Evolutionary conservation across 345 rosid species (phyloP), one percentile per base, ranked within the genome.

Genomic region (Litchi chinensis): DNA sequence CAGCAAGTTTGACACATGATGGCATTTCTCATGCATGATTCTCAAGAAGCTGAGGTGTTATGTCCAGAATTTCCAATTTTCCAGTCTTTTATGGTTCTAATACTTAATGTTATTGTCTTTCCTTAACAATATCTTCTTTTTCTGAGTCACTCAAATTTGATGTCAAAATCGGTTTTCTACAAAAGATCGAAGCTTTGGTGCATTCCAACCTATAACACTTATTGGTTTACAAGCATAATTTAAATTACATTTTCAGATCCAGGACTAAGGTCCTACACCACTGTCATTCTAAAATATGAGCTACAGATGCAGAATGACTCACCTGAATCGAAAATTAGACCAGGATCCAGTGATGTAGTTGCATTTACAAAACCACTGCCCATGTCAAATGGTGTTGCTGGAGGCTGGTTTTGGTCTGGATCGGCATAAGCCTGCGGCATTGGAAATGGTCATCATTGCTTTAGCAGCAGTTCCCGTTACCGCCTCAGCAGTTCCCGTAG

Each of bases 301-400:
- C 62, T 44, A 22, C 13, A 59, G 64, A 50, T 12, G 63, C 60
- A 46, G 70, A 26, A 57, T 43, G 82, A 79, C 98, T 93, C 83
- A 73, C 98, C n/a, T n/a, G n/a, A n/a, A n/a, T n/a, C n/a, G n/a
- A n/a, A n/a, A n/a, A n/a, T n/a, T n/a, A n/a, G n/a, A n/a, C n/a
- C 98, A 0, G 99, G 98, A 83, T 96, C 90, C 74, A 96, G 90
- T 77, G 99, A 92, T 10, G 87, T 91, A 5, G 97, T 93, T 76
- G 97, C 97, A 83, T 94, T 94, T 66, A 91, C 98, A 83, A 92
- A 94, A 56, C 98, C 99, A 71, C 89, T 91, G 62, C 99, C 99
- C 98, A 92, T 91, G 85, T 96, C 99, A 73, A 94, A 96, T 21
- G 99, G 95, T 0, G 97, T 93, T 32, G 98, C 99, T 10, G 98